These are phyloP conservation scores for Moringa oleifera DNA, from an alignment of 345 rosid species.

Conservation along the genomic window DNA sequence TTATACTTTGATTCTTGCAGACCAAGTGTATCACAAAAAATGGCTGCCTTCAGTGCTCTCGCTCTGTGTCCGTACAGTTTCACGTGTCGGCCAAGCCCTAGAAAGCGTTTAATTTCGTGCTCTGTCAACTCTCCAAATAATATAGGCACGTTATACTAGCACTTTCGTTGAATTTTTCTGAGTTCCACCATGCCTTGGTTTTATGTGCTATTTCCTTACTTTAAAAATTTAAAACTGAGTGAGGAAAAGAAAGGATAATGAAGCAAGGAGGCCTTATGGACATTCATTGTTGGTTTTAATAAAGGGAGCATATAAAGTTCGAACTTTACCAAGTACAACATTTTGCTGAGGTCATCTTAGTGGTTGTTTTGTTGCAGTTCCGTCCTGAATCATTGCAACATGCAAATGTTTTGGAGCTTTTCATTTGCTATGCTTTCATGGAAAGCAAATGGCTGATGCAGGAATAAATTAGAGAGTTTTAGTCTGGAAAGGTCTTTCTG, in stretches of 20 bases:
- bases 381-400: background rate
- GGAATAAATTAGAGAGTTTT: too few relatives aligned
- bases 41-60: slow-evolving; percentile 62
- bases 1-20: slow-evolving; percentile 24
- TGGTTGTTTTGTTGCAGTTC: background rate
- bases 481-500: too few relatives aligned
- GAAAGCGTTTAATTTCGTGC: slow-evolving; percentile 38
- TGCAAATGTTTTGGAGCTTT: too few relatives aligned
- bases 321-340: background rate
- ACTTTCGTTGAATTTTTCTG: background rate
- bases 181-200: background rate
- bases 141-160: slow-evolving; percentile 28
- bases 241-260: background rate
- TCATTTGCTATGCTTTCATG: too few relatives aligned
- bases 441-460: too few relatives aligned
- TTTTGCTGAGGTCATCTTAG: background rate
- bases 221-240: too few relatives aligned
- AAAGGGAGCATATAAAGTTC: background rate
- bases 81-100: slow-evolving; percentile 24
- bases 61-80: slow-evolving; percentile 41
- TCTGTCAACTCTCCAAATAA: slow-evolving; percentile 45
- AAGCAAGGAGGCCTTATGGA: too few relatives aligned
- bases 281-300: slow-evolving; percentile 2
- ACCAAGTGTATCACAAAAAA: slow-evolving; percentile 24
- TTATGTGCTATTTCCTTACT: too few relatives aligned